phyloP scores from a whole-genome alignment of 345 rosid species.

The Citrus unshiu region DNA sequence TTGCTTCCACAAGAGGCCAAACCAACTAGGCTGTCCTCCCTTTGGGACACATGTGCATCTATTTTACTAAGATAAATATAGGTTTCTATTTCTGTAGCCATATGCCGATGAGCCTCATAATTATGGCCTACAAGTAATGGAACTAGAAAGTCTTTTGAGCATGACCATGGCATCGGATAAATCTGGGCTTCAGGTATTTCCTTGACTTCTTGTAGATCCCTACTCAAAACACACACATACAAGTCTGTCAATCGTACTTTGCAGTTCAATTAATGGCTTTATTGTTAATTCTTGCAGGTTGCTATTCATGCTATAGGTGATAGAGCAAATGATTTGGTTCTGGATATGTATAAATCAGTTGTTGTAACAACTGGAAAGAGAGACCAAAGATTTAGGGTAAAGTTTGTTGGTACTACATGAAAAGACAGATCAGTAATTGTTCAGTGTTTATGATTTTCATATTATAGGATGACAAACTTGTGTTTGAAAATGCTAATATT shows the following conservation, averaged over 20 bases:
- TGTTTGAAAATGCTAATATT: not conserved
- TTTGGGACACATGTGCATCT: not conserved
- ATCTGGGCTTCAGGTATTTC: constrained; percentile 75
- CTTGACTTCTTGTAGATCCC: not conserved
- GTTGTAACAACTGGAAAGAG: constrained; percentile 60
- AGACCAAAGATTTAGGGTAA: constrained; percentile 85
- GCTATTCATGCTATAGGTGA: constrained; percentile 96
- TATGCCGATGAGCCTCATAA: constrained; percentile 67
- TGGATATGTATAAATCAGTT: constrained; percentile 60
- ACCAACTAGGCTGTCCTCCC: not conserved
- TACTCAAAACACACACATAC: not conserved
- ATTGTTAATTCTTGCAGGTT: constrained; percentile 45
- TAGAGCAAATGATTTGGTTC: constrained; percentile 73
- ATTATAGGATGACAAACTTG: not conserved
- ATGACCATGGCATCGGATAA: constrained; percentile 68
- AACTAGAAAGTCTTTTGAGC: constrained; percentile 56
- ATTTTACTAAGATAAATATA: not conserved
- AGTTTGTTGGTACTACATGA: constrained; percentile 19
- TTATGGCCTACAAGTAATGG: constrained; percentile 60
- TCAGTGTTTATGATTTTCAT: not conserved
- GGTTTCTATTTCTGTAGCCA: constrained; percentile 40
- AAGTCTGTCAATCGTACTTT: not conserved
- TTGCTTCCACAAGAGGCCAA: no score
- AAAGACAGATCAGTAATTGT: not conserved
- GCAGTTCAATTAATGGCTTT: not conserved